These are phyloP conservation scores for Globisporangium paroecandrum DNA, from an alignment of 352 stramenopile genomes.

Conservation along the genomic window DNA sequence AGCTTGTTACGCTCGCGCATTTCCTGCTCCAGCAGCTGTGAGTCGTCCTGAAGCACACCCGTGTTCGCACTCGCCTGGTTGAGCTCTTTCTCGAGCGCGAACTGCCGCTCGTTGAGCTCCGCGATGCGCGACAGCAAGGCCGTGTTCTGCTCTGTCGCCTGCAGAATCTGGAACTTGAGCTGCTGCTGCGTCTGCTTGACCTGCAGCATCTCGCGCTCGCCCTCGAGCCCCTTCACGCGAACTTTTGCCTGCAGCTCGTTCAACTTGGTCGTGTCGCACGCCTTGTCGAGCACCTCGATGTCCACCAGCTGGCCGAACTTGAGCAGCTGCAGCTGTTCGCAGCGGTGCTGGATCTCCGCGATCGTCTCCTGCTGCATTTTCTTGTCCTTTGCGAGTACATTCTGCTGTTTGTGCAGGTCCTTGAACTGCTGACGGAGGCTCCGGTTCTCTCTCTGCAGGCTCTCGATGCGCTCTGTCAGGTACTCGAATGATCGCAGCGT, in stretches of 20 bases:
- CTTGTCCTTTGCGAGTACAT: slow-evolving; percentile 76
- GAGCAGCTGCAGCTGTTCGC: slow-evolving; percentile 76
- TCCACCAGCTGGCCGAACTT: slow-evolving; percentile 83
- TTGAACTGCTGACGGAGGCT: slow-evolving; percentile 84
- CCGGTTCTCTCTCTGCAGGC: slow-evolving; percentile 80
- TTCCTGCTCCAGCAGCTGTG: slow-evolving; percentile 57
- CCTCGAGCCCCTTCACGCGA: slow-evolving; percentile 66
- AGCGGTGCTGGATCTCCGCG: slow-evolving; percentile 53
- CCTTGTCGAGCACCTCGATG: slow-evolving; percentile 88
- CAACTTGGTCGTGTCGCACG: slow-evolving; percentile 66
- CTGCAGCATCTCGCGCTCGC: slow-evolving; percentile 44
- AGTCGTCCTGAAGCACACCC: slow-evolving; percentile 51
- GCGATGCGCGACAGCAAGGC: slow-evolving; percentile 74
- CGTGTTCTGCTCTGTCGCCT: slow-evolving; percentile 85
- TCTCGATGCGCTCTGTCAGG: slow-evolving; percentile 71
- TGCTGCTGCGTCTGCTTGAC: slow-evolving; percentile 52
- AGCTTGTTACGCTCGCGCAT: slow-evolving; percentile 88
- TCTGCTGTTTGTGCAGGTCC: slow-evolving; percentile 88
- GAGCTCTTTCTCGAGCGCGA: slow-evolving; percentile 83
- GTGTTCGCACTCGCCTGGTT: slow-evolving; percentile 55
- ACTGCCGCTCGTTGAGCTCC: slow-evolving; percentile 69
- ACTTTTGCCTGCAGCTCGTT: slow-evolving; percentile 73
- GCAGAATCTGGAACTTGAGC: slow-evolving; percentile 71
- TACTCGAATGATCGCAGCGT: slow-evolving; percentile 50
- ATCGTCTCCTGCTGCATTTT: slow-evolving; percentile 67